Base-by-base conservation (phyloP, 768 basidiomycete genomes). In the Hydnum rufescens region DNA sequence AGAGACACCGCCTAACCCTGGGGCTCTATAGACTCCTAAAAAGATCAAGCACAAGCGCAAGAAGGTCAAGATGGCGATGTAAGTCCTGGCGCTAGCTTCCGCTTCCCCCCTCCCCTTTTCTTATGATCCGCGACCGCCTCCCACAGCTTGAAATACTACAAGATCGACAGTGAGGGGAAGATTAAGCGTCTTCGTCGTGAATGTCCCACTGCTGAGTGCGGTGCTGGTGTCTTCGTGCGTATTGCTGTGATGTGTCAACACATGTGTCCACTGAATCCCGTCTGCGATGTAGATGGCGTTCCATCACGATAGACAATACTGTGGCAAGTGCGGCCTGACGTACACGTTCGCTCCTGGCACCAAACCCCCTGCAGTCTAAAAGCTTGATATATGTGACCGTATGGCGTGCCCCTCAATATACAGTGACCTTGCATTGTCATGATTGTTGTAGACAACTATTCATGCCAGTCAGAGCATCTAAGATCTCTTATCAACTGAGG, bases 31-130 rank as follows among this genome's bases (percentile, higher is more conserved):
- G 82, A 93, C 89, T 63, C 90, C 89, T 69, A 95, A 93, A 78
- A 96, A 96, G 77, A 80, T 95, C 78, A 97, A 95, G 82, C 92
- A 93, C 75, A 95, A 95, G 79, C 82, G 84, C 69, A 96, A 97
- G 78, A 95, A 96, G 76, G 88, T 93, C 75, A 97, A 96, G 82
- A 96, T 99, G 89, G 72, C 90, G 64, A 95, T 97, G 44, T 47
- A 28, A 13, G 44, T 47, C 25, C 8, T 16, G 26, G 8, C 34
- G 34, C 19, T 8, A 8, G 8, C 19, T 39, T 19, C 19, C 34
- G 34, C 8, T 19, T 39, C 19, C 19, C 34, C 8, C 19, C 34
- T 8, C 34, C 8, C 8, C 8, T 39, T 39, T n/a, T n/a, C n/a
- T n/a, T n/a, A n/a, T n/a, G n/a, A n/a, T n/a, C n/a, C n/a, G n/a